Percentiles rank a stretch among this genome's conserved stretches.
These are phyloP conservation scores for Fonsecaea multimorphosa DNA, from an alignment of 2,329 filamentous ascomycete species.

Conservation along the genomic window DNA sequence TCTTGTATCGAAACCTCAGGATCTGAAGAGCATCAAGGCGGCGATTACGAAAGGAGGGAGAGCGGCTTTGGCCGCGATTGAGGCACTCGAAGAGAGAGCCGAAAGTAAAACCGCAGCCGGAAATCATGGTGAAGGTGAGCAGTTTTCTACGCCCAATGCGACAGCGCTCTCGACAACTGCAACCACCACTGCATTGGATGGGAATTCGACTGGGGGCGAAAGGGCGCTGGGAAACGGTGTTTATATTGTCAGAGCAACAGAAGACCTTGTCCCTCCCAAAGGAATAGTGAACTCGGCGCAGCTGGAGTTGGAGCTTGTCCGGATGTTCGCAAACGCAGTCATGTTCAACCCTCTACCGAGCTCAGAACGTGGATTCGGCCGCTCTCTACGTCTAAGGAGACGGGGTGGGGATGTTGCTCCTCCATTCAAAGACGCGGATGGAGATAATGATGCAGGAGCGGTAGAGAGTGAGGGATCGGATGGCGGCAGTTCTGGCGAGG, in stretches of 20 bases:
- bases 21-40: conserved; percentile 77
- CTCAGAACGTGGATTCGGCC: conserved; percentile 68
- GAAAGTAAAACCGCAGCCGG: neutral
- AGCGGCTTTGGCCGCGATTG: conserved; percentile 52
- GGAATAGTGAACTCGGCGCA: conserved; percentile 93
- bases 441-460: conserved; percentile 52
- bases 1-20: conserved; percentile 75
- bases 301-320: conserved; percentile 88
- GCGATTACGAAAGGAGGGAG: conserved; percentile 64
- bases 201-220: conserved; percentile 13
- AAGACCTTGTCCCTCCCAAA: conserved; percentile 81
- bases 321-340: conserved; percentile 97
- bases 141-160: conserved; percentile 19
- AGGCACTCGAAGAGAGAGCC: conserved; percentile 38
- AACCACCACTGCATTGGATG: neutral
- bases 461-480: conserved; percentile 40
- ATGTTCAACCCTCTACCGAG: conserved; percentile 91
- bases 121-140: conserved; percentile 56
- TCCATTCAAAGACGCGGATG: conserved; percentile 43
- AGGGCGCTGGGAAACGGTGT: conserved; percentile 49
- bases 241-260: conserved; percentile 61
- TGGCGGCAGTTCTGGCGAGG: conserved; percentile 71
- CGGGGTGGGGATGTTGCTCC: conserved; percentile 46
- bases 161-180: neutral
- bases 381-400: conserved; percentile 56